Evolutionary conservation across 805 yeast species (phyloP).

Genomic region (Metschnikowia noctiluminum): DNA sequence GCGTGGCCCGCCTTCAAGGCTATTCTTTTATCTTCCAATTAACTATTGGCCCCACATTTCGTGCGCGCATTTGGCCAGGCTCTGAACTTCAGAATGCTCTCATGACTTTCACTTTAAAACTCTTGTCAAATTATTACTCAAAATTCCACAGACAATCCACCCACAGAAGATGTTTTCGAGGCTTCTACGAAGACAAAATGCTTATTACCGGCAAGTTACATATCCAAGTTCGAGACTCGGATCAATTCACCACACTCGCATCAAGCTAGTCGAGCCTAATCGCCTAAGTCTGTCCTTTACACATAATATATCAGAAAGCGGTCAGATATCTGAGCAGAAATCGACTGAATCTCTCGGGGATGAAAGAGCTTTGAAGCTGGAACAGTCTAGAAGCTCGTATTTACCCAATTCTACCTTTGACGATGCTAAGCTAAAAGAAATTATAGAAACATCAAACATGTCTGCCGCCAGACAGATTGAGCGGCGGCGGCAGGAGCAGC

Average conservation of each 20-base stretch:
- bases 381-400: too few relatives aligned
- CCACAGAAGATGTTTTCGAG: not conserved
- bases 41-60: too few relatives aligned
- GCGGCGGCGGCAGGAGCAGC: conserved; percentile 3
- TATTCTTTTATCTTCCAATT: too few relatives aligned
- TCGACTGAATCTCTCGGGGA: too few relatives aligned
- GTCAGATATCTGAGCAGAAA: not conserved
- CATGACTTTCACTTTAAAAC: too few relatives aligned
- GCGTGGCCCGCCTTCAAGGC: too few relatives aligned
- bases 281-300: not conserved
- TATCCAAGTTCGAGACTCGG: not conserved
- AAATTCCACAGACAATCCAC: not conserved
- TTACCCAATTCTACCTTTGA: conserved; percentile 6
- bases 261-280: not conserved
- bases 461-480: conserved; percentile 18
- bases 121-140: too few relatives aligned
- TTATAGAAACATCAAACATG: conserved; percentile 36
- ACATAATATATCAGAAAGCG: not conserved
- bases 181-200: not conserved
- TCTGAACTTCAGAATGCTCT: too few relatives aligned
- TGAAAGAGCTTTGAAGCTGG: too few relatives aligned
- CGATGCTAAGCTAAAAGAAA: conserved; percentile 30
- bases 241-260: not conserved
- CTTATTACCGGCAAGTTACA: not conserved
- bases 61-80: too few relatives aligned